These are phyloP conservation scores for Mycena capillaripes DNA, from an alignment of 768 basidiomycete genomes.

Conservation along the genomic window DNA sequence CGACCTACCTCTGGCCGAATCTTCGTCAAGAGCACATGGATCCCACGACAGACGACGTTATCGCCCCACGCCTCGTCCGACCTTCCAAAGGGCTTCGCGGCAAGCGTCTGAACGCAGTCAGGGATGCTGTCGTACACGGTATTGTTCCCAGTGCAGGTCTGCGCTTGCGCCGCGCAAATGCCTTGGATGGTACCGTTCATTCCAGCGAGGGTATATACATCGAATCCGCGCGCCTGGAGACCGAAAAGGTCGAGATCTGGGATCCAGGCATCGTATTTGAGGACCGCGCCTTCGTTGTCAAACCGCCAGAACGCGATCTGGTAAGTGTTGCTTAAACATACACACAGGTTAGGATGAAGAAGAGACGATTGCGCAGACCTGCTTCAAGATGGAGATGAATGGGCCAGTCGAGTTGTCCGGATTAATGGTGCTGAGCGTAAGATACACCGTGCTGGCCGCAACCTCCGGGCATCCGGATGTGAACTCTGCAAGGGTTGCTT, in stretches of 20 bases:
- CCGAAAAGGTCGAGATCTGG: slow-evolving; percentile 1
- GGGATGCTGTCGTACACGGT: neutral
- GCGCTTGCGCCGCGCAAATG: neutral
- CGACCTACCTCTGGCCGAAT: neutral
- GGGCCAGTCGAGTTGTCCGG: slow-evolving; percentile 4
- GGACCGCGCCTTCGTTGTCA: slow-evolving; percentile 14
- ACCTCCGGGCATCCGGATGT: slow-evolving; percentile 15
- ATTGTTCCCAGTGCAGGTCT: slow-evolving; percentile 12
- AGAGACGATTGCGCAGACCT: neutral
- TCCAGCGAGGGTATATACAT: neutral
- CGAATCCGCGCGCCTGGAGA: neutral
- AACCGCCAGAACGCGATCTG: slow-evolving; percentile 24
- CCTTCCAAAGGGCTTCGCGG: slow-evolving; percentile 9
- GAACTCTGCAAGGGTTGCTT: slow-evolving; percentile 16
- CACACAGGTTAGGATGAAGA: too few relatives aligned
- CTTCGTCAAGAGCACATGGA: slow-evolving; percentile 16
- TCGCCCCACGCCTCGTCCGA: too few relatives aligned
- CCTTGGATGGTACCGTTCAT: neutral
- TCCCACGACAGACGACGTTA: slow-evolving; percentile 11
- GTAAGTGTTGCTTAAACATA: neutral
- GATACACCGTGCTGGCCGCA: slow-evolving; percentile 22
- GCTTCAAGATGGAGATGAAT: slow-evolving; percentile 5
- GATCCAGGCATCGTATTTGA: slow-evolving; percentile 18
- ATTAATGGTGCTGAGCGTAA: slow-evolving; percentile 8
- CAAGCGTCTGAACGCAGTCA: neutral